Evolutionary conservation across 805 yeast species (phyloP).

Genomic region (Candida xiaguanensis): DNA sequence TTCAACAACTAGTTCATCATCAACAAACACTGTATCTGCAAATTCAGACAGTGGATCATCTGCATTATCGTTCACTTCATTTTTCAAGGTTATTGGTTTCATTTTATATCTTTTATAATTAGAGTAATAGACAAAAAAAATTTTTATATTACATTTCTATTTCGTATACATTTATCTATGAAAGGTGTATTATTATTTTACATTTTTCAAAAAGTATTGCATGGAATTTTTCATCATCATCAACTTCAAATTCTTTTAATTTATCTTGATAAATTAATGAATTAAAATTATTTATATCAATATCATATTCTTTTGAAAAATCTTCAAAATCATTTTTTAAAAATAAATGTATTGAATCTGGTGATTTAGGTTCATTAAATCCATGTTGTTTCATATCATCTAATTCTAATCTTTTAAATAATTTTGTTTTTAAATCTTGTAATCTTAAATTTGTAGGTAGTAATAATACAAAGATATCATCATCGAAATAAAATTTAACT

Average conservation of each 20-base stretch:
- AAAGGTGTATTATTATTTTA: conserved; percentile 30
- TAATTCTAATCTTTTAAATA: conserved; percentile 45
- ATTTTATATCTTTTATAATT: conserved; percentile 2
- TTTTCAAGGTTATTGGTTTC: conserved; percentile 4
- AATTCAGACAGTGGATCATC: conserved; percentile 17
- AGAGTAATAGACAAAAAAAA: too few species aligned
- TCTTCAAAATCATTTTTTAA: conserved; percentile 43
- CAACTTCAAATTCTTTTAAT: conserved; percentile 33
- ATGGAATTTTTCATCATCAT: conserved; percentile 38
- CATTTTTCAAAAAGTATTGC: conserved; percentile 39
- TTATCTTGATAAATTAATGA: conserved; percentile 20
- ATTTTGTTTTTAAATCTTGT: conserved; percentile 48
- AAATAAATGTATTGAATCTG: conserved; percentile 27
- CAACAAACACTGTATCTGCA: neutral
- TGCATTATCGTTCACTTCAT: neutral
- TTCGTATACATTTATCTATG: neutral
- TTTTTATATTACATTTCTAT: neutral
- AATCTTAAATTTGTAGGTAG: conserved; percentile 47
- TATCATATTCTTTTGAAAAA: conserved; percentile 27
- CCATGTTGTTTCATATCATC: conserved; percentile 20
- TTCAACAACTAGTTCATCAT: neutral
- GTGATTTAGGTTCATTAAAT: conserved; percentile 11
- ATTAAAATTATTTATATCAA: conserved; percentile 24
- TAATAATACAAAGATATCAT: conserved; percentile 74
- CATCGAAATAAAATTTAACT: conserved; percentile 73